Evolutionary conservation across 805 yeast genomes (phyloP), one percentile per base, ranked within the genome.

Genomic region (Pichia cabralensis): DNA sequence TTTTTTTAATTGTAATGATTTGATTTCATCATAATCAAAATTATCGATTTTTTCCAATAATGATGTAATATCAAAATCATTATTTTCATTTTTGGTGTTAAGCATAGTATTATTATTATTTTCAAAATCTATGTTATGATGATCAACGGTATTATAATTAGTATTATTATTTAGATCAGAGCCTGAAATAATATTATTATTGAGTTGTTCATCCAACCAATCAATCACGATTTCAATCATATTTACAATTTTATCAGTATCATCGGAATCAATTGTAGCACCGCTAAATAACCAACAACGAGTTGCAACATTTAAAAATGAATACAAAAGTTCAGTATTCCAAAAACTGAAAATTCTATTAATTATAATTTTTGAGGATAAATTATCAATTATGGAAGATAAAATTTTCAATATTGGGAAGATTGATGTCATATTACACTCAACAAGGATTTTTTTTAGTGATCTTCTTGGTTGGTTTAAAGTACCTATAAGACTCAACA

Each of bases 1-100:
- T 9, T 55, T 53, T 12, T 53, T 43, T 16, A 79, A 58, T 52
- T 83, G 94, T 15, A 55, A 53, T 31, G 61, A 61, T 47, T 85
- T 70, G 35, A 80, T 57, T 12, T 65, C 64, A 2, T 62, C 65
- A 45, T 71, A 73, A 8, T 69, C 38, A 8, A 46, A 35, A 22
- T 40, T 41, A 19, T 39, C 34, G 8, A 42, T 32, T 18, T 38
- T 40, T n/a, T 39, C 43, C 14, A 41, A 27, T 11, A 46, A 28
- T 9, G 22, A 13, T 13, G 21, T 19, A 11, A 37, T 24, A 21
- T 39, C 35, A 28, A 31, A 34, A 29, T 31, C 32, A 10, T 19
- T 9, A 8, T 3, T 8, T 6, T 5, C n/a, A n/a, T n/a, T n/a
- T n/a, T n/a, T n/a, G n/a, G n/a, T n/a, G n/a, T n/a, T n/a, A n/a